Conservation (phyloP, 768 basidiomycete species). For the Xerocomus spinulosus region DNA sequence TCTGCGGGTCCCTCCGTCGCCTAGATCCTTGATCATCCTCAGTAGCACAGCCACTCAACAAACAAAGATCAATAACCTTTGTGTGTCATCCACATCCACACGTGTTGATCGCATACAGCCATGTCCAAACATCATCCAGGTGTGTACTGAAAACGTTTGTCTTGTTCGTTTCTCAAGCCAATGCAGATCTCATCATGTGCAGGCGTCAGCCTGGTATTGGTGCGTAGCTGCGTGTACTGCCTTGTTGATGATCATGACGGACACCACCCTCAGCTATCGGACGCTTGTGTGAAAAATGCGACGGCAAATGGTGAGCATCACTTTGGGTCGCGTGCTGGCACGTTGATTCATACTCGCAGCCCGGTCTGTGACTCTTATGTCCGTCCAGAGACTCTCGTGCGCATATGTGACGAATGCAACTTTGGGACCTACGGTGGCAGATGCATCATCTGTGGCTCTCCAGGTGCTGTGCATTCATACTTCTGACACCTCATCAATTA, state of each 20-base stretch:
- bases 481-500: neutral
- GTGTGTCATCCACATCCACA: slow-evolving; percentile 1
- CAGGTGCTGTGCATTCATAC: slow-evolving; percentile 54
- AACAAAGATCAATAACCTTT: slow-evolving; percentile 13
- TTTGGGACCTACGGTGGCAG: slow-evolving; percentile 97
- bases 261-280: slow-evolving; percentile 69
- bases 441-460: slow-evolving; percentile 96
- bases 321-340: neutral
- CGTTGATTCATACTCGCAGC: slow-evolving; percentile 38
- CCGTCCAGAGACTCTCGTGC: slow-evolving; percentile 93
- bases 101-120: slow-evolving; percentile 16
- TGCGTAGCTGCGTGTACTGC: slow-evolving; percentile 33
- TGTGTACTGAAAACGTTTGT: slow-evolving; percentile 22
- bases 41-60: slow-evolving; percentile 14
- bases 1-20: neutral
- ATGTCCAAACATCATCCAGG: slow-evolving; percentile 95
- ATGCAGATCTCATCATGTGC: slow-evolving; percentile 94
- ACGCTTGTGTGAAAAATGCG: slow-evolving; percentile 97
- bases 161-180: no score
- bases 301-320: slow-evolving; percentile 89
- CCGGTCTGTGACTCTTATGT: slow-evolving; percentile 99
- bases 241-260: slow-evolving; percentile 7
- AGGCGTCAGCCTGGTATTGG: slow-evolving; percentile 96
- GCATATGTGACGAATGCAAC: slow-evolving; percentile 99
- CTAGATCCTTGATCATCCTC: neutral